Percentiles rank a stretch among this genome's conserved stretches.
These are phyloP conservation scores for Trypanosoma caninum DNA, from an alignment of 208 protist genomes.

Conservation along the genomic window DNA sequence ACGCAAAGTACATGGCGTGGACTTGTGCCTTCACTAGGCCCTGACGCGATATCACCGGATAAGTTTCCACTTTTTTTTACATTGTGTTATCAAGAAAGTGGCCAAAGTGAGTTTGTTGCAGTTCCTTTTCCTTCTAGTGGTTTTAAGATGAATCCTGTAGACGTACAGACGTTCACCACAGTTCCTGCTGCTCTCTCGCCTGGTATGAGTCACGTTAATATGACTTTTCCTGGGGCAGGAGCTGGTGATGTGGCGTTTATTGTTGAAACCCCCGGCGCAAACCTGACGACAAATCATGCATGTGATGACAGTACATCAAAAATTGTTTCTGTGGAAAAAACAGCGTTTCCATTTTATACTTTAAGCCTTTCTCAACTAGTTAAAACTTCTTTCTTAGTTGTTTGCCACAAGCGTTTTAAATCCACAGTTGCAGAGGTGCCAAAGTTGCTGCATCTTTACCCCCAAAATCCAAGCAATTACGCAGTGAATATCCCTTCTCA, in stretches of 20 bases:
- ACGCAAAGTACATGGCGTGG: constrained; percentile 35
- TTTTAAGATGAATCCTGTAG: constrained; percentile 28
- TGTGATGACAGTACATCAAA: constrained; percentile 51
- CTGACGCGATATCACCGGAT: constrained; percentile 30
- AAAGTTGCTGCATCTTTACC: constrained; percentile 49
- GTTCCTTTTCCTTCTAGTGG: constrained; percentile 46
- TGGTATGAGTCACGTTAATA: constrained; percentile 29
- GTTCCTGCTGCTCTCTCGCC: constrained; percentile 31
- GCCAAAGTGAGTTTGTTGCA: constrained; percentile 73
- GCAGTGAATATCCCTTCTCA: constrained; percentile 34
- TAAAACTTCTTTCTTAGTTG: constrained; percentile 29
- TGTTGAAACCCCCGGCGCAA: constrained; percentile 44
- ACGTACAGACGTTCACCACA: constrained; percentile 59
- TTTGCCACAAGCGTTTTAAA: constrained; percentile 69
- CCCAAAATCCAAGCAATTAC: constrained; percentile 70
- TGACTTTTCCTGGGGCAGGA: constrained; percentile 49
- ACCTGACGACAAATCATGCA: constrained; percentile 54
- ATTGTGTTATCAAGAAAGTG: constrained; percentile 70
- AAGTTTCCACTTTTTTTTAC: constrained; percentile 66
- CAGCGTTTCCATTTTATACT: constrained; percentile 50
- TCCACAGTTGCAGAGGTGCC: constrained; percentile 86
- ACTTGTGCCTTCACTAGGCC: constrained; percentile 83
- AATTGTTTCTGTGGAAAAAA: constrained; percentile 24
- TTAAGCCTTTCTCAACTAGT: constrained; percentile 51
- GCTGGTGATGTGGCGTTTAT: constrained; percentile 68